phyloP scores from a whole-genome alignment of 345 rosid species.

The Citropsis articulata region DNA sequence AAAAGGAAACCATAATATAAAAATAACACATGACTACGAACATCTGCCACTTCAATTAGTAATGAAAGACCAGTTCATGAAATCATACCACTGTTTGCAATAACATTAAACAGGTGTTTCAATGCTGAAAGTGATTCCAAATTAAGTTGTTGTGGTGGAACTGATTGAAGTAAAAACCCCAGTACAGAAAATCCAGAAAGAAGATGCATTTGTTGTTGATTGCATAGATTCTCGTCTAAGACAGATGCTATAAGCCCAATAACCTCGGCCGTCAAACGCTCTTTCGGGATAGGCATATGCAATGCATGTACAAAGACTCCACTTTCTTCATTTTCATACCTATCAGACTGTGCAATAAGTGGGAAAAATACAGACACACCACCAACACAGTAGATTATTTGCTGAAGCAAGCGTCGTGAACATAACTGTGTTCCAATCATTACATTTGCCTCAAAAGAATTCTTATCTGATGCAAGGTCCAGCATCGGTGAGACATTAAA shows the following conservation, averaged over 20 bases:
- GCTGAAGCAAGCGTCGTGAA: slow-evolving; percentile 85
- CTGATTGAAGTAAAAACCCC: slow-evolving; percentile 88
- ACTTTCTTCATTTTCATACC: slow-evolving; percentile 63
- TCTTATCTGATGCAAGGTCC: slow-evolving; percentile 63
- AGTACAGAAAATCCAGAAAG: slow-evolving; percentile 86
- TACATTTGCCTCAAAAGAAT: slow-evolving; percentile 72
- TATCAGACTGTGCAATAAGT: slow-evolving; percentile 76
- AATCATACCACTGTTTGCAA: slow-evolving; percentile 68
- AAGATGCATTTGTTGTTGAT: slow-evolving; percentile 92
- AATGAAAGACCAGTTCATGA: slow-evolving; percentile 11
- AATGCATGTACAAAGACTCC: slow-evolving; percentile 43
- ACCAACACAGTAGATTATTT: slow-evolving; percentile 93
- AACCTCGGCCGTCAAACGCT: slow-evolving; percentile 89
- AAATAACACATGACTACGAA: not conserved
- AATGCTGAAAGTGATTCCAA: slow-evolving; percentile 85
- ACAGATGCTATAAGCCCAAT: slow-evolving; percentile 93
- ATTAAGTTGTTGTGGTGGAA: slow-evolving; percentile 85
- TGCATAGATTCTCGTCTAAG: slow-evolving; percentile 85
- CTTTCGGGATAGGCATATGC: slow-evolving; percentile 59
- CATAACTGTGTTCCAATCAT: slow-evolving; percentile 84
- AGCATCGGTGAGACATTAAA: slow-evolving; percentile 73
- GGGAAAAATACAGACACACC: slow-evolving; percentile 98
- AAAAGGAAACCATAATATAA: slow-evolving; percentile 1
- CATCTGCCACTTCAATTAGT: not conserved
- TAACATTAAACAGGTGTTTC: slow-evolving; percentile 77